A percentile compares a stretch with the other conserved stretches of the same genome.
phyloP scores from a whole-genome alignment of 345 rosid species.

The Brassica juncea region DNA sequence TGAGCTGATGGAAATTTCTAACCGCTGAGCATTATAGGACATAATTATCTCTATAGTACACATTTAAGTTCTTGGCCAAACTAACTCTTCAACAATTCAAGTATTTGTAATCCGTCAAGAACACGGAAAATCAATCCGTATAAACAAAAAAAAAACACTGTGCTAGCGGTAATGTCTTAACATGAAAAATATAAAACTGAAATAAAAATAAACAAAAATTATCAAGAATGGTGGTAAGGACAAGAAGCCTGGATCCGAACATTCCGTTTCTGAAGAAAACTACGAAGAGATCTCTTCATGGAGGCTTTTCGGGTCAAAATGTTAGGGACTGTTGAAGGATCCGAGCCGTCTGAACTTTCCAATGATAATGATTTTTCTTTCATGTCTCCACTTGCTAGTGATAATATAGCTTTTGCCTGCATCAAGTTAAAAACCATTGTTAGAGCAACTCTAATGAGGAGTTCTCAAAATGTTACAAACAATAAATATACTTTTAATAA shows the following conservation, averaged over 20 bases:
- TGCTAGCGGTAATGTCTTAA: neutral
- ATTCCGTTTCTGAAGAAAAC: conserved; percentile 31
- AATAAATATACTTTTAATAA: no score
- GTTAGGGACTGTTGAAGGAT: neutral
- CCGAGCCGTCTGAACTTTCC: neutral
- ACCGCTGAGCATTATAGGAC: no score
- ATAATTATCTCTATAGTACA: neutral
- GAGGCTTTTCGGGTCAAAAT: conserved; percentile 20
- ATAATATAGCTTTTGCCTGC: conserved; percentile 28
- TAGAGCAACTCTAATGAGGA: no score
- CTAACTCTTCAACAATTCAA: neutral
- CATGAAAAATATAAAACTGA: neutral
- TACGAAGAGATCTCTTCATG: conserved; percentile 32
- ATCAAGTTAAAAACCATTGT: neutral
- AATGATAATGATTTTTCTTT: neutral
- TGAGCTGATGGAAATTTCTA: no score
- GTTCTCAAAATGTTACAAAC: no score
- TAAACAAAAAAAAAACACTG: neutral
- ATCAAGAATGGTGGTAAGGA: conserved; percentile 20
- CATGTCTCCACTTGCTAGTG: conserved; percentile 19
- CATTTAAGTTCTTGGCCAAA: neutral
- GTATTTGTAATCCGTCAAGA: neutral
- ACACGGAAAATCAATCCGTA: neutral
- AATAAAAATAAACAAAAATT: neutral
- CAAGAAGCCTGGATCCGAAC: conserved; percentile 27